These are phyloP conservation scores for Aspergillus homomorphus DNA, from an alignment of 495 filamentous ascomycete genomes.

Conservation along the genomic window DNA sequence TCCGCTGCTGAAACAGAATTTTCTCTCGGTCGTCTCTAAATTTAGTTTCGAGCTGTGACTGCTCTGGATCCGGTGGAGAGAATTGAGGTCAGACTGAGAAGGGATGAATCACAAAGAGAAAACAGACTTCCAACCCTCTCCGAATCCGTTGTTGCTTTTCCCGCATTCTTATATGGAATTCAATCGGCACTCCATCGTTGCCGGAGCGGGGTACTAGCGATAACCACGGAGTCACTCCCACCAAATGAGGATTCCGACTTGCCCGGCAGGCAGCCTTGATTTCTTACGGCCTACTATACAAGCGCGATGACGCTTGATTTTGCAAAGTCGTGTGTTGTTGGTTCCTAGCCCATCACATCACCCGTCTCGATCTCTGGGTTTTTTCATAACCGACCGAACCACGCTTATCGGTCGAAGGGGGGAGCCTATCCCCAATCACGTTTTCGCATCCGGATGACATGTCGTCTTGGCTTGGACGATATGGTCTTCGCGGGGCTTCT, in stretches of 20 bases:
- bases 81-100: constrained; percentile 1
- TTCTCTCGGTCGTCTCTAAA: background rate
- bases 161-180: constrained; percentile 10
- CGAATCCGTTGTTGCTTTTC: constrained; percentile 7
- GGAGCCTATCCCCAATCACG: constrained; percentile 10
- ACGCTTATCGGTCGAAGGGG: constrained; percentile 20
- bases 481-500: constrained; percentile 10
- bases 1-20: constrained; percentile 7
- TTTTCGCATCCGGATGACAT: constrained; percentile 11
- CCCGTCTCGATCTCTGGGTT: constrained; percentile 5
- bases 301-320: background rate
- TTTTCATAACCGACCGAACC: constrained; percentile 22
- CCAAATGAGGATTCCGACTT: too few species aligned
- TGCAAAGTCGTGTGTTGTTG: too few species aligned
- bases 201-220: background rate
- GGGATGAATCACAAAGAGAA: background rate
- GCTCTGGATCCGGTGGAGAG: constrained; percentile 14
- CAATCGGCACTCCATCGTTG: background rate
- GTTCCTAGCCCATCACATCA: background rate
- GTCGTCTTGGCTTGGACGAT: constrained; percentile 16
- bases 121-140: background rate
- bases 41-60: constrained; percentile 1
- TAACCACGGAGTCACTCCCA: background rate
- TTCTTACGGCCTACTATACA: background rate
- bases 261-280: too few species aligned